phyloP scores from a whole-genome alignment of 148 eudicot species.

The Nepenthes mirabilis region DNA sequence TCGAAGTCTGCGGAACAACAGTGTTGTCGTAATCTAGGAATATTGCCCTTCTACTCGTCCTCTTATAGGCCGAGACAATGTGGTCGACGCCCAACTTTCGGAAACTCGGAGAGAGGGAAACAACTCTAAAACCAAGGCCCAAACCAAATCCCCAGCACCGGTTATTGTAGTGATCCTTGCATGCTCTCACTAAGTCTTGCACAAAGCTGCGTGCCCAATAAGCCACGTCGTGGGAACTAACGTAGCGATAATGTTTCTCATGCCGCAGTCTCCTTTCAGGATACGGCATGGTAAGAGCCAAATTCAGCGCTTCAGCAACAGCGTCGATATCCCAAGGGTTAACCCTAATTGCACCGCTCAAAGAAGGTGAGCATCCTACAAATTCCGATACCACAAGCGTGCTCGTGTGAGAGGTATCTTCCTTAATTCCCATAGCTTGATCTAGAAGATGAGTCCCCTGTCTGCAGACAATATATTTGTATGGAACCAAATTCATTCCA shows the following conservation, averaged over 20 bases:
- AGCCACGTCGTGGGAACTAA: constrained; percentile 83
- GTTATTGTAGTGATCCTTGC: constrained; percentile 62
- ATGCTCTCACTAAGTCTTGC: constrained; percentile 76
- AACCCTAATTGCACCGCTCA: constrained; percentile 72
- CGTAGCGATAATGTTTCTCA: constrained; percentile 73
- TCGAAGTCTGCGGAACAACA: constrained; percentile 41
- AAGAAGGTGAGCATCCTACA: constrained; percentile 61
- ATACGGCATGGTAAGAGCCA: constrained; percentile 46
- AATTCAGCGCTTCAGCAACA: constrained; percentile 50
- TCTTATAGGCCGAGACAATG: constrained; percentile 58
- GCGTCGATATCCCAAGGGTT: constrained; percentile 78
- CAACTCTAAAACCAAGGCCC: constrained; percentile 77
- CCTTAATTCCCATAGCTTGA: constrained; percentile 24
- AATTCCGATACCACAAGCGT: constrained; percentile 68
- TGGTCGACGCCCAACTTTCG: constrained; percentile 59
- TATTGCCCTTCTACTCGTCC: constrained; percentile 55
- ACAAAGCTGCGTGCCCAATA: constrained; percentile 85
- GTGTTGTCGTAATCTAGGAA: constrained; percentile 82
- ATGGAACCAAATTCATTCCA: constrained; percentile 67
- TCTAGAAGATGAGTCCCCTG: constrained; percentile 38
- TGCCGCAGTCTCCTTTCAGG: constrained; percentile 55
- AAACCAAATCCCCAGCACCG: constrained; percentile 92
- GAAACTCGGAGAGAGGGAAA: constrained; percentile 76
- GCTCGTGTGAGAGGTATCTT: constrained; percentile 41
- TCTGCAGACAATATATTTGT: constrained; percentile 59